These are phyloP conservation scores for Kodamaea sp. DNA, from an alignment of 1,139 yeast species.

Conservation along the genomic window DNA sequence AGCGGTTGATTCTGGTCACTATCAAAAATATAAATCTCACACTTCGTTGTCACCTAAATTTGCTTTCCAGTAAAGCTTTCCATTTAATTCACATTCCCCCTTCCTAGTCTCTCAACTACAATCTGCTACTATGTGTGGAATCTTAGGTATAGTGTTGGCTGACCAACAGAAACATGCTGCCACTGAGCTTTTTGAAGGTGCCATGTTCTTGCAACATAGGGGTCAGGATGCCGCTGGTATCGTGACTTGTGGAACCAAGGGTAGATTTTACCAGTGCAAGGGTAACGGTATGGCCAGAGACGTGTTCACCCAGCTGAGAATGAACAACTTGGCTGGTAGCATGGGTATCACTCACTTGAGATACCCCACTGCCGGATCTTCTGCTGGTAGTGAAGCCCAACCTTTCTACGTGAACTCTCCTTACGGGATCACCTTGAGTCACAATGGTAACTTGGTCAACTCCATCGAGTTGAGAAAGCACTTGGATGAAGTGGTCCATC, in stretches of 20 bases:
- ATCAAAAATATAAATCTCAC: too few relatives aligned
- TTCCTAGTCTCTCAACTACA: too few relatives aligned
- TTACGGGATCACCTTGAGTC: slow-evolving; percentile 86
- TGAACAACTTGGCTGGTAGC: slow-evolving; percentile 81
- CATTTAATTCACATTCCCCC: too few relatives aligned
- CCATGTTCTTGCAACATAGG: slow-evolving; percentile 91
- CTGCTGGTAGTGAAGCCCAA: slow-evolving; percentile 96
- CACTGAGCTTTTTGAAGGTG: slow-evolving; percentile 89
- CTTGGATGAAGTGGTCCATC: slow-evolving; percentile 91
- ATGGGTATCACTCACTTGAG: slow-evolving; percentile 96
- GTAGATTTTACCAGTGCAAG: slow-evolving; percentile 93
- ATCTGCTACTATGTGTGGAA: slow-evolving; percentile 93
- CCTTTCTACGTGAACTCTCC: slow-evolving; percentile 98
- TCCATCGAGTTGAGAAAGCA: slow-evolving; percentile 73
- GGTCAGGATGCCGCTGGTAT: slow-evolving; percentile 99
- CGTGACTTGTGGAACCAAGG: slow-evolving; percentile 91
- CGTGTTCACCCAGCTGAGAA: slow-evolving; percentile 83
- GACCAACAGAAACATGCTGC: slow-evolving; percentile 76
- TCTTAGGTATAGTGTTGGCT: slow-evolving; percentile 82
- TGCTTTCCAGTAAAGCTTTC: too few relatives aligned
- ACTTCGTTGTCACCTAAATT: too few relatives aligned
- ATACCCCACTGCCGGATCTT: slow-evolving; percentile 98
- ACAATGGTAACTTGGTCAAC: slow-evolving; percentile 93
- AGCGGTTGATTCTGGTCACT: too few relatives aligned
- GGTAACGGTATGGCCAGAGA: slow-evolving; percentile 99